These are phyloP conservation scores for Diaporthe sp. DNA, from an alignment of 2,329 filamentous ascomycete species.

Conservation along the genomic window DNA sequence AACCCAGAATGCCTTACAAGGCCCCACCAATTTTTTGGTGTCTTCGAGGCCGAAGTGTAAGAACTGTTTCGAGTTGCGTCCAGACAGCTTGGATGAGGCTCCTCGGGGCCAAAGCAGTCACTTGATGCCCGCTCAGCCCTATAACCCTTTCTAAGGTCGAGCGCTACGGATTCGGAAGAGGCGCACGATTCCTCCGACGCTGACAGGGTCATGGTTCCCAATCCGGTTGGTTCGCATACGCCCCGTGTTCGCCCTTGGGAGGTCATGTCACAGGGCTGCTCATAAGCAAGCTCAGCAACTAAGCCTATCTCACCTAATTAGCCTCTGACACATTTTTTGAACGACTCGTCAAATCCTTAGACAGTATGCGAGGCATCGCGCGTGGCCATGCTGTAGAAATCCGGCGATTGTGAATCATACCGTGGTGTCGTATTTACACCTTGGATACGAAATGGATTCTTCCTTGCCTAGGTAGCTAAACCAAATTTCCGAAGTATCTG, in stretches of 20 bases:
- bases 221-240: background rate
- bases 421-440: background rate
- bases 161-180: background rate
- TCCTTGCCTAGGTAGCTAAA: no score
- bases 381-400: background rate
- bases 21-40: background rate
- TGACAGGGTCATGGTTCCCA: background rate
- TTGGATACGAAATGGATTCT: background rate
- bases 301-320: background rate
- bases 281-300: background rate
- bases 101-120: background rate
- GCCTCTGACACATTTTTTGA: background rate
- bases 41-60: background rate
- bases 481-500: no score
- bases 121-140: slow-evolving; percentile 3
- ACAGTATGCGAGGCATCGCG: background rate
- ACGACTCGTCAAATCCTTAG: background rate
- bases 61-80: background rate
- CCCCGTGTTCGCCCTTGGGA: background rate
- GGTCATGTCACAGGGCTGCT: background rate
- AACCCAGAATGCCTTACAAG: background rate
- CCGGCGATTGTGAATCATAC: background rate
- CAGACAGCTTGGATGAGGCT: background rate
- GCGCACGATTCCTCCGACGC: background rate
- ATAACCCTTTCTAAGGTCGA: background rate